Percentiles rank a stretch among this genome's conserved stretches.
Evolutionary conservation across 164 flowering plant species (phyloP).

Genomic region (Liriodendron chinense): DNA sequence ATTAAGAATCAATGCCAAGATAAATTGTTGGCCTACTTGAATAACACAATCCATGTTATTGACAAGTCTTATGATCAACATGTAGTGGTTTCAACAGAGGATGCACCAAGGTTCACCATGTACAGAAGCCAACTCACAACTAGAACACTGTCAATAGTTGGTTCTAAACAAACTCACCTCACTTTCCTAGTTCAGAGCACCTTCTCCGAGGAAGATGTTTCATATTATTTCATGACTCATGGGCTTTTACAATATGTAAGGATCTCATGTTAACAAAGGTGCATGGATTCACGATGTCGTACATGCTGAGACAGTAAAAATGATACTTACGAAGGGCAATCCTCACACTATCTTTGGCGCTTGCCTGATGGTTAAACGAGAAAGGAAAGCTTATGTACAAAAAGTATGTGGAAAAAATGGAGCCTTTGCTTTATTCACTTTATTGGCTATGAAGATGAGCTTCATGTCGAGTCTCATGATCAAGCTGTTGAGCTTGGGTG

Average conservation of each 20-base stretch:
- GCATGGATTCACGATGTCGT: no score
- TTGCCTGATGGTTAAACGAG: constrained; percentile 94
- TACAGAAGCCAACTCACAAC: constrained; percentile 47
- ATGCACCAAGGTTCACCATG: constrained; percentile 54
- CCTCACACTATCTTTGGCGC: constrained; percentile 86
- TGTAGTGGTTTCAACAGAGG: constrained; percentile 69
- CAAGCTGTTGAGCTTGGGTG: no score
- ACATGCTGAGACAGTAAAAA: no score
- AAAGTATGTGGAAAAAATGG: no score
- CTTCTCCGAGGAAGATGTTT: no score
- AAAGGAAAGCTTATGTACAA: constrained; percentile 64
- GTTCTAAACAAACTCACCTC: constrained; percentile 77
- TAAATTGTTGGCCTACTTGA: constrained; percentile 73
- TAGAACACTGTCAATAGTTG: constrained; percentile 55
- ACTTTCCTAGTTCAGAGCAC: constrained; percentile 87
- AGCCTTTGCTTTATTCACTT: no score
- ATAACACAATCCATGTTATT: constrained; percentile 54
- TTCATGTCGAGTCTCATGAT: no score
- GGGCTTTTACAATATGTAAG: no score
- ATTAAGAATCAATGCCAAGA: constrained; percentile 93
- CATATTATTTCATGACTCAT: no score
- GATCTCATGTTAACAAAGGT: no score
- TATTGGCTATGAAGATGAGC: no score
- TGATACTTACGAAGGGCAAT: no score
- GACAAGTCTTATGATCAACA: constrained; percentile 97